Base-by-base conservation (phyloP, 2,329 filamentous ascomycete species). In the Pseudogymnoascus sp. region DNA sequence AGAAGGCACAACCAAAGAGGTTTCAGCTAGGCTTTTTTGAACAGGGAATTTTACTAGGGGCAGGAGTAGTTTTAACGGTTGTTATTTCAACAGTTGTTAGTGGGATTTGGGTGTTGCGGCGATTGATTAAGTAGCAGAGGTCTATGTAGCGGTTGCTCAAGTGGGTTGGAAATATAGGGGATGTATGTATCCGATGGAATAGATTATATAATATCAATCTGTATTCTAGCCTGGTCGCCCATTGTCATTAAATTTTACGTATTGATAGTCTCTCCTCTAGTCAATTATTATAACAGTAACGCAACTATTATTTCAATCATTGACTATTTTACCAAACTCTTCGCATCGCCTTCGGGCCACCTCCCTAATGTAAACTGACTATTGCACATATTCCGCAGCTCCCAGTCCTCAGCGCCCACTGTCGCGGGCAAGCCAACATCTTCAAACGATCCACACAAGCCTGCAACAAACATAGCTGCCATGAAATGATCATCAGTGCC, bases 401-500 rank as follows among this genome's bases (percentile, higher is more conserved):
- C 84, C 84, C 84, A 87, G n/a, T 78, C 80, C 75, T 87, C 83
- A 0, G 82, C 83, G n/a, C 74, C 76, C 64, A 84, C 67, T 62
- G 73, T 70, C 0, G 75, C 78, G 36, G 71, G 64, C 11, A 71
- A 68, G 0, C 72, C 74, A 60, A 75, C 71, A 69, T 83, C 80
- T 22, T 78, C 77, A 59, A 71, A 67, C 33, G 77, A 77, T 1
- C 83, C 78, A 30, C 75, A 75, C 2, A 79, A 74, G 1, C 86
- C 86, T 0, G 84, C 82, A 0, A 85, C 80, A 71, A 88, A 89
- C 67, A 84, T 75, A 2, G 82, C 77, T 0, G 84, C 75, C 82
- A 88, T 87, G 65, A 86, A 88, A 68, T 89, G 85, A 69, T 89
- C 86, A 67, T 89, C 86, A 0, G 86, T 88, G 0, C 78, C 85